phyloP scores from a whole-genome alignment of 2,329 filamentous ascomycete genomes.

The Eurotiales sp. region DNA sequence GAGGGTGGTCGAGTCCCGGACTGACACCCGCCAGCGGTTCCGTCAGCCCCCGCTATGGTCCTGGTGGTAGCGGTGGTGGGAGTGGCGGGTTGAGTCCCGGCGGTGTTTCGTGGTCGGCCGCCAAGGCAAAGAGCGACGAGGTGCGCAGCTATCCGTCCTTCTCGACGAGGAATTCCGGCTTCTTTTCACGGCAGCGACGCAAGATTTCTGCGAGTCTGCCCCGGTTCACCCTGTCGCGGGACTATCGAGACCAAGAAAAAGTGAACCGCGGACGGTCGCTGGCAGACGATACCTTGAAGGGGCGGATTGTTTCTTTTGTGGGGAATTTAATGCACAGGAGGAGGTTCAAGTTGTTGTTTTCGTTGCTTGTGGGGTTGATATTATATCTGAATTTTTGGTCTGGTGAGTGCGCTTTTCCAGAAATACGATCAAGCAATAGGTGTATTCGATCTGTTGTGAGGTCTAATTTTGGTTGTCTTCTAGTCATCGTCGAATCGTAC shows the following conservation, averaged over 20 bases:
- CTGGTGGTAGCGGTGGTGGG: too few species aligned
- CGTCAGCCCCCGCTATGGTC: constrained; percentile 57
- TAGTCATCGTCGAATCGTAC: constrained; percentile 59
- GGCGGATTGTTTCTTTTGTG: constrained; percentile 31
- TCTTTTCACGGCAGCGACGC: constrained; percentile 81
- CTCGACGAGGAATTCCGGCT: constrained; percentile 75
- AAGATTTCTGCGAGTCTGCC: constrained; percentile 76
- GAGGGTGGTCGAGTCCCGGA: constrained; percentile 84
- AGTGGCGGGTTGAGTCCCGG: constrained; percentile 21
- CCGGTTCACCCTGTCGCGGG: constrained; percentile 57
- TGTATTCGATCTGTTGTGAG: too few species aligned
- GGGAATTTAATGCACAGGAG: constrained; percentile 59
- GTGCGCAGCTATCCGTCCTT: constrained; percentile 74
- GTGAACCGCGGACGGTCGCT: constrained; percentile 51
- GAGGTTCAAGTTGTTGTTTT: constrained; percentile 60
- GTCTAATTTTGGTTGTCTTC: too few species aligned
- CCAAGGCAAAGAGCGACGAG: constrained; percentile 71
- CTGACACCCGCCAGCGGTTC: constrained; percentile 69
- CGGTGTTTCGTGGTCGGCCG: constrained; percentile 73
- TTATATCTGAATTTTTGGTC: constrained; percentile 67
- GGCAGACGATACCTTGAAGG: constrained; percentile 29
- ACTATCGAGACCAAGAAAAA: constrained; percentile 77
- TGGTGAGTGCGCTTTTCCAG: constrained; percentile 55
- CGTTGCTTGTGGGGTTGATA: constrained; percentile 57
- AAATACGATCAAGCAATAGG: constrained; percentile 38